phyloP scores from a whole-genome alignment of 345 rosid genomes.

The Toxicodendron radicans region DNA sequence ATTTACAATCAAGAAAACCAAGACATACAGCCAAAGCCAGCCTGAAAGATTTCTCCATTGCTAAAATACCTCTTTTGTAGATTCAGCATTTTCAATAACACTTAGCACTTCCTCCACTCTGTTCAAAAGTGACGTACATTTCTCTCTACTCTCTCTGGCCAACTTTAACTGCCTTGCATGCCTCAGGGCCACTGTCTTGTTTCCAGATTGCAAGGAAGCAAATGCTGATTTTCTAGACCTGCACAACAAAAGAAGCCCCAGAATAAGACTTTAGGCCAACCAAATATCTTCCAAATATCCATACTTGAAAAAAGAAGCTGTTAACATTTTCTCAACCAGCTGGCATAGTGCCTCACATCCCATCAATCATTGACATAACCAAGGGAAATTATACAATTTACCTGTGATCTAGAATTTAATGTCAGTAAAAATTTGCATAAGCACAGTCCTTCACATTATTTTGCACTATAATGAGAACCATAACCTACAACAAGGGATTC shows the following conservation, averaged over 20 bases:
- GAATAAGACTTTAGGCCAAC: background rate
- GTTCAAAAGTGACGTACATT: constrained; percentile 65
- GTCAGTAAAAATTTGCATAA: constrained; percentile 2
- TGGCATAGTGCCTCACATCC: background rate
- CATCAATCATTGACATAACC: constrained; percentile 8
- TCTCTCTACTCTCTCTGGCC: constrained; percentile 69
- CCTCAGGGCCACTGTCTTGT: constrained; percentile 72
- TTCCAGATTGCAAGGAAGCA: constrained; percentile 63
- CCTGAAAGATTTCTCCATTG: background rate
- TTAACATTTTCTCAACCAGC: constrained; percentile 1
- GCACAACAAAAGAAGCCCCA: constrained; percentile 10
- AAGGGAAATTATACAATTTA: background rate
- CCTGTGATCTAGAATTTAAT: background rate
- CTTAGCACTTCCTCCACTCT: constrained; percentile 79
- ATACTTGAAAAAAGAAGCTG: constrained; percentile 1
- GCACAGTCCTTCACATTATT: background rate
- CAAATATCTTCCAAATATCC: background rate
- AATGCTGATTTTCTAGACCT: constrained; percentile 76
- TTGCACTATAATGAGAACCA: background rate
- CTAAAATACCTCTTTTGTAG: constrained; percentile 63
- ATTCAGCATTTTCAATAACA: constrained; percentile 64
- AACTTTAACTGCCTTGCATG: constrained; percentile 70
- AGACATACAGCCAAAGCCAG: background rate
- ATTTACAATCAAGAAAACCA: constrained; percentile 9
- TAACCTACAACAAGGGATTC: background rate